phyloP scores from a whole-genome alignment of 176 grass and related monocot species.

The Lolium multiflorum region DNA sequence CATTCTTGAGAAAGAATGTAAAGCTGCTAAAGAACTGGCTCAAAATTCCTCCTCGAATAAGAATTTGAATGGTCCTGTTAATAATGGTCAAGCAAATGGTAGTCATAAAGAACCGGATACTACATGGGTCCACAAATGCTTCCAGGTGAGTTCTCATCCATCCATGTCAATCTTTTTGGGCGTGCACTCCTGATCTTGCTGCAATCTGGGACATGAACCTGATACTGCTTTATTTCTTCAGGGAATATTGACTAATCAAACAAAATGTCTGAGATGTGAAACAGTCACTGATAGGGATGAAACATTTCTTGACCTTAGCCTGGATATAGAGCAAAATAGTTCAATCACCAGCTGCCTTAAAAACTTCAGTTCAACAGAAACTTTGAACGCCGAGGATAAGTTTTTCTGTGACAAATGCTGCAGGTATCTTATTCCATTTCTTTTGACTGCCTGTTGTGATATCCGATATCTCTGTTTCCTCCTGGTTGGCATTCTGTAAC shows the following conservation, averaged over 20 bases:
- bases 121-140: conserved; percentile 95
- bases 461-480: neutral
- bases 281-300: conserved; percentile 98
- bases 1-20: conserved; percentile 92
- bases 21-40: conserved; percentile 53
- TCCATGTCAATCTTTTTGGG: conserved; percentile 15
- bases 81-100: conserved; percentile 69
- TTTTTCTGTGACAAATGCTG: conserved; percentile 99
- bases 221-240: conserved; percentile 43
- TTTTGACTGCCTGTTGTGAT: neutral
- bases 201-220: conserved; percentile 27
- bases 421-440: conserved; percentile 56
- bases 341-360: conserved; percentile 98
- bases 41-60: conserved; percentile 57
- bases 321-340: conserved; percentile 98
- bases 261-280: conserved; percentile 95
- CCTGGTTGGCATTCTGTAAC: conserved; percentile 3
- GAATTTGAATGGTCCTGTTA: conserved; percentile 56
- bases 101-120: conserved; percentile 66
- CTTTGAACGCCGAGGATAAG: conserved; percentile 95
- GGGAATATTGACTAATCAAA: conserved; percentile 99
- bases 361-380: conserved; percentile 99
- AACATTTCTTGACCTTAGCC: conserved; percentile 97
- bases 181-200: conserved; percentile 12
- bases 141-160: conserved; percentile 67